phyloP scores from a whole-genome alignment of 2,329 filamentous ascomycete genomes.

The Juglanconis sp. region DNA sequence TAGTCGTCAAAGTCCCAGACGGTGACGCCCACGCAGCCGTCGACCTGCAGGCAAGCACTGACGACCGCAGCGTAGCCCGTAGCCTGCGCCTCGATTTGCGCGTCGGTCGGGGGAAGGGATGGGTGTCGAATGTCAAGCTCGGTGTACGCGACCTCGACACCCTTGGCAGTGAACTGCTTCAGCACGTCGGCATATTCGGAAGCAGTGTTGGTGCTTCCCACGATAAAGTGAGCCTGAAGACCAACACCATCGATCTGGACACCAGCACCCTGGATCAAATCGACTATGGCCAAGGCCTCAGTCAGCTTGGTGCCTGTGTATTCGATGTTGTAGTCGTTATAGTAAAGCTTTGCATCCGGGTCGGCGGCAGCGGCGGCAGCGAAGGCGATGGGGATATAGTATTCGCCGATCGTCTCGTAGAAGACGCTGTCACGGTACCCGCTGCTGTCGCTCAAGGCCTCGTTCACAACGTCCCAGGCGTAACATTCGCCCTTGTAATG shows the following conservation, averaged over 20 bases:
- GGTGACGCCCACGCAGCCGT: conserved; percentile 39
- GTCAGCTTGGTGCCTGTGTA: conserved; percentile 44
- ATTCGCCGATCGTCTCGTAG: conserved; percentile 51
- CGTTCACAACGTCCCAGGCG: conserved; percentile 66
- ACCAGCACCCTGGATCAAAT: conserved; percentile 42
- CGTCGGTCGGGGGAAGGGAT: conserved; percentile 36
- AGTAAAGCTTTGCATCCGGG: conserved; percentile 53
- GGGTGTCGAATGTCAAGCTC: conserved; percentile 56
- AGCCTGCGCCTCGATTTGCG: conserved; percentile 43
- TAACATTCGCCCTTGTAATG: conserved; percentile 60
- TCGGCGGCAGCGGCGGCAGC: conserved; percentile 51
- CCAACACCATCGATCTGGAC: conserved; percentile 62
- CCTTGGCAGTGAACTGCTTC: conserved; percentile 46
- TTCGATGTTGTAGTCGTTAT: conserved; percentile 55
- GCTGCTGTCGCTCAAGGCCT: conserved; percentile 50
- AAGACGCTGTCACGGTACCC: conserved; percentile 53
- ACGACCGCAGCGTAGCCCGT: conserved; percentile 40
- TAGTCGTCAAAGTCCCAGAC: conserved; percentile 42
- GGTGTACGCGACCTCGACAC: conserved; percentile 57
- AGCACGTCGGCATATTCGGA: conserved; percentile 43
- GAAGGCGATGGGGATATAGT: conserved; percentile 58
- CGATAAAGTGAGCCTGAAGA: conserved; percentile 59
- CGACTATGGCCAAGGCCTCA: conserved; percentile 41
- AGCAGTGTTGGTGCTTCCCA: conserved; percentile 47
- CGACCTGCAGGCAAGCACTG: conserved; percentile 32